phyloP scores from a whole-genome alignment of 73 alveolate genomes.

The Vitrella brassicaformis region DNA sequence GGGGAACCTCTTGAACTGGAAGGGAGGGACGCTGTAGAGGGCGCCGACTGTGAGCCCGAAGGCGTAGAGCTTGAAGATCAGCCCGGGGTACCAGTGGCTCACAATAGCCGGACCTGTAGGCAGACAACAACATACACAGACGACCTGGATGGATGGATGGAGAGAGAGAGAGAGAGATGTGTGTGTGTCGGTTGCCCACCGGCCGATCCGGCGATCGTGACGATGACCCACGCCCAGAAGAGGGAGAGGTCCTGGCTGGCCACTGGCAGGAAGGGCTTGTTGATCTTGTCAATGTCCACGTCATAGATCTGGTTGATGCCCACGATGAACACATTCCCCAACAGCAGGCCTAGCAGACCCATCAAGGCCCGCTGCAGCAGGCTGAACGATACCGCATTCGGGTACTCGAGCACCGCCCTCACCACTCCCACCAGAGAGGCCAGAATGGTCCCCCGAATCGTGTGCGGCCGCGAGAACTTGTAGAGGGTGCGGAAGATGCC shows the following conservation, averaged over 20 bases:
- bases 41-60: conserved; percentile 32
- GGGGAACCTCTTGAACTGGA: neutral
- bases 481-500: no score
- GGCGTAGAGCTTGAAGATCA: conserved; percentile 1
- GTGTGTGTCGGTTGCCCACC: neutral
- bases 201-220: neutral
- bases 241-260: conserved; percentile 25
- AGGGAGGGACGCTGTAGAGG: conserved; percentile 26
- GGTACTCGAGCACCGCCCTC: neutral
- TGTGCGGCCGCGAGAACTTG: conserved; percentile 14
- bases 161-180: no score
- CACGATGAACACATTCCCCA: conserved; percentile 26
- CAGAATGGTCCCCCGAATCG: conserved; percentile 37
- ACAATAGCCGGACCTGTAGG: neutral
- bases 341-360: neutral
- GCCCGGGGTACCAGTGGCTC: neutral
- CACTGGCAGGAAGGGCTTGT: conserved; percentile 36
- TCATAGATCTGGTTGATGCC: conserved; percentile 40
- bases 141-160: no score
- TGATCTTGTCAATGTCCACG: conserved; percentile 29
- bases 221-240: conserved; percentile 1
- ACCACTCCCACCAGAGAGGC: neutral
- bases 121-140: no score
- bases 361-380: neutral
- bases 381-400: neutral